A percentile compares a stretch with the other conserved stretches of the same genome.
Evolutionary conservation across 768 basidiomycete genomes (phyloP).

Genomic region (Lactarius quietus): DNA sequence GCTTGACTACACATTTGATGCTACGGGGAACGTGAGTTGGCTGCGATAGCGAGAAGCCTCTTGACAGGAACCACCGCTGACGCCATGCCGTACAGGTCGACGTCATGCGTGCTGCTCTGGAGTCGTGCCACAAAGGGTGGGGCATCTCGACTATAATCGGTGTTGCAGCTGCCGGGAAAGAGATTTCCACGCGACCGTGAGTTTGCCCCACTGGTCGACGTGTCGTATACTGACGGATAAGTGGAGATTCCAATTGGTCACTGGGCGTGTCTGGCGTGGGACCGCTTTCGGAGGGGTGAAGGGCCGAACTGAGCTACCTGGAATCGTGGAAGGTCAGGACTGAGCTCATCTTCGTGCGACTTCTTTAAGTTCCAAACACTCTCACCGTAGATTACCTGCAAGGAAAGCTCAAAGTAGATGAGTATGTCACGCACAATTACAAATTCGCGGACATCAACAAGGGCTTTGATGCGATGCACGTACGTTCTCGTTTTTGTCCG

Average conservation of each 20-base stretch:
- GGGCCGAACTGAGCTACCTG: conserved; percentile 92
- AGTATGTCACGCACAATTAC: conserved; percentile 90
- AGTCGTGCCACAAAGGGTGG: conserved; percentile 99
- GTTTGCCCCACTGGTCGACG: conserved; percentile 16
- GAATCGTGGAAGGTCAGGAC: conserved; percentile 77
- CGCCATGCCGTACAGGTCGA: conserved; percentile 51
- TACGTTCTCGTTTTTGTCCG: conserved; percentile 41
- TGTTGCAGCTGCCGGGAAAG: conserved; percentile 95
- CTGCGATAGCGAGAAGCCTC: conserved; percentile 30
- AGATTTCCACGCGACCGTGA: conserved; percentile 42
- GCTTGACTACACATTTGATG: conserved; percentile 95
- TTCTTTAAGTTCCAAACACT: conserved; percentile 9
- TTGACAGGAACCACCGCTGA: background rate
- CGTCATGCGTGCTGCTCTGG: conserved; percentile 93
- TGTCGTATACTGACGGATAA: conserved; percentile 30
- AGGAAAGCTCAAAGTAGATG: conserved; percentile 85
- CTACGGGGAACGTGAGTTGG: conserved; percentile 76
- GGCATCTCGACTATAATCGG: conserved; percentile 95
- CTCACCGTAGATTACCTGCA: conserved; percentile 64
- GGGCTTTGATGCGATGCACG: conserved; percentile 96
- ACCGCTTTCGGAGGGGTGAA: conserved; percentile 97
- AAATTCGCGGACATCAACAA: conserved; percentile 72
- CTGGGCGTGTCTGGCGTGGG: conserved; percentile 93
- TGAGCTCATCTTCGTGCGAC: background rate
- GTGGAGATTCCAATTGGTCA: conserved; percentile 56